Evolutionary conservation across 2,329 filamentous ascomycete species (phyloP).

Genomic region (Pseudogymnoascus sp.): DNA sequence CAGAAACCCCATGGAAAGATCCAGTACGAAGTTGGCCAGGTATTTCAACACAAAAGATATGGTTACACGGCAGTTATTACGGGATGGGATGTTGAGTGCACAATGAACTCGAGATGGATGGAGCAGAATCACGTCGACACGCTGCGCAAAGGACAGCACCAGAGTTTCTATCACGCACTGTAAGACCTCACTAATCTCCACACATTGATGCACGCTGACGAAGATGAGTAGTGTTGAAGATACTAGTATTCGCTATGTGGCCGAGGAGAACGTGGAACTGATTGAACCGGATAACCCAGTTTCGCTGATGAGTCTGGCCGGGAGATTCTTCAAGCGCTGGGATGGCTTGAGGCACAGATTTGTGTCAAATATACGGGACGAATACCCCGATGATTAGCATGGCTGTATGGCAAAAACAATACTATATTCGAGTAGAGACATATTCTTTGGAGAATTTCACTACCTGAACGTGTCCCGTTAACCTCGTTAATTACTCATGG

Average conservation of each 20-base stretch:
- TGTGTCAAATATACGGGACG: slow-evolving; percentile 73
- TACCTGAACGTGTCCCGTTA: background rate
- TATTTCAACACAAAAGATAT: slow-evolving; percentile 78
- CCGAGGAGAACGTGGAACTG: slow-evolving; percentile 73
- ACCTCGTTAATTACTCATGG: background rate
- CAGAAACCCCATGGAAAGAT: slow-evolving; percentile 35
- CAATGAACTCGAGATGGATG: slow-evolving; percentile 52
- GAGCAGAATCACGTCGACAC: slow-evolving; percentile 55
- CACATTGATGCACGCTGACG: slow-evolving; percentile 17
- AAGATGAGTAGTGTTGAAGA: slow-evolving; percentile 51
- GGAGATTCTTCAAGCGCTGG: slow-evolving; percentile 84
- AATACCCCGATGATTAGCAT: slow-evolving; percentile 74
- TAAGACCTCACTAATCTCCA: slow-evolving; percentile 40
- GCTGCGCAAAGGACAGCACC: slow-evolving; percentile 50
- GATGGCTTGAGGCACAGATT: slow-evolving; percentile 61
- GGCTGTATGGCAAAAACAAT: background rate
- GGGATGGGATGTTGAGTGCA: slow-evolving; percentile 64
- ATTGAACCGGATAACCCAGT: slow-evolving; percentile 45
- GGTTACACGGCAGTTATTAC: slow-evolving; percentile 74
- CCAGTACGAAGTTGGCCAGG: slow-evolving; percentile 67
- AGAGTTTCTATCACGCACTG: slow-evolving; percentile 83
- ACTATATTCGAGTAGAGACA: background rate
- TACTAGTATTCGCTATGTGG: slow-evolving; percentile 64
- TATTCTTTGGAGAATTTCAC: slow-evolving; percentile 1
- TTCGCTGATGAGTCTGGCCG: slow-evolving; percentile 63